Evolutionary conservation across 164 flowering plant species (phyloP).

Genomic region (Berberis vulgaris): DNA sequence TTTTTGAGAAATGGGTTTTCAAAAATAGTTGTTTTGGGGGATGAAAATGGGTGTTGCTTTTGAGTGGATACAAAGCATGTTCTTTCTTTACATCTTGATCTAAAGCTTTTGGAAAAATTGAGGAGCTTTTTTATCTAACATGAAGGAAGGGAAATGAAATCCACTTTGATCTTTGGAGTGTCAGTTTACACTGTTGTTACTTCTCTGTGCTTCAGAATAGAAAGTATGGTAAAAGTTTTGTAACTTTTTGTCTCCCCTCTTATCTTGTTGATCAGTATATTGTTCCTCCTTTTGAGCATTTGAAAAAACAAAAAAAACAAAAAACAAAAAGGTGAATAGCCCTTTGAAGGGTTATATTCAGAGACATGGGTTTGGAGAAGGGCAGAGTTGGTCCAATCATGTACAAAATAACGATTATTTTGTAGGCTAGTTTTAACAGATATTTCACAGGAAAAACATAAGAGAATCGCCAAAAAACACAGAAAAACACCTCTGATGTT

Average conservation of each 20-base stretch:
- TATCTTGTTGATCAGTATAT: neutral
- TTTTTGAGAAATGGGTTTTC: constrained; percentile 3
- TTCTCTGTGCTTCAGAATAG: neutral
- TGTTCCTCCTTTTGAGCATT: neutral
- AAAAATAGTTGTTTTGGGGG: neutral
- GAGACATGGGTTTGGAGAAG: too few species aligned
- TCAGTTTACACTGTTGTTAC: constrained; percentile 7
- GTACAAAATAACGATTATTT: too few species aligned
- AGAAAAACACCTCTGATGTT: too few species aligned
- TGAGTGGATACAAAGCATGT: too few species aligned
- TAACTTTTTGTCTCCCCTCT: neutral
- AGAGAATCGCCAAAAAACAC: too few species aligned
- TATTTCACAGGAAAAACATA: too few species aligned
- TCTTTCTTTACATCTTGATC: too few species aligned
- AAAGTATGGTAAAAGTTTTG: constrained; percentile 6
- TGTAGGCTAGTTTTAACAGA: too few species aligned
- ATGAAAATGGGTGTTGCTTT: too few species aligned
- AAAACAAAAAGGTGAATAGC: too few species aligned
- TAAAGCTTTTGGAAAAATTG: neutral
- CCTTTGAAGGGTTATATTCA: too few species aligned
- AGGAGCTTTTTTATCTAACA: constrained; percentile 10
- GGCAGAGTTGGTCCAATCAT: too few species aligned
- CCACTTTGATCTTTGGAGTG: constrained; percentile 12
- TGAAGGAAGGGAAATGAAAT: constrained; percentile 7
- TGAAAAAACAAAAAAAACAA: neutral